phyloP scores from a whole-genome alignment of 2,329 filamentous ascomycete genomes.

The Trematosphaeria pertusa region DNA sequence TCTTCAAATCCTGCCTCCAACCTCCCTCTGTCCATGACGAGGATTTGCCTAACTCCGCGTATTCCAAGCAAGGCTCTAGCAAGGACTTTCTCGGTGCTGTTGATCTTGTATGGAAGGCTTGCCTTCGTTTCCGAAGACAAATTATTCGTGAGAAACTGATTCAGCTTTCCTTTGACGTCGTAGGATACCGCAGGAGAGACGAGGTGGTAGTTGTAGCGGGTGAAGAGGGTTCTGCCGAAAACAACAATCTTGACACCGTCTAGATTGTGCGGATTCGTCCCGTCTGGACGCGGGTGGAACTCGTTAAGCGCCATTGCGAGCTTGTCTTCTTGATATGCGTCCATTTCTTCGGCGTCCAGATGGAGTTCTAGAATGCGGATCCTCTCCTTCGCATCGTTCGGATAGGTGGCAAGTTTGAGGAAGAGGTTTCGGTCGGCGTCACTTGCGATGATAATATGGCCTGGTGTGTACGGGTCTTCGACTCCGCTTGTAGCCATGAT shows the following conservation, averaged over 20 bases:
- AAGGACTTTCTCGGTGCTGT: slow-evolving; percentile 17
- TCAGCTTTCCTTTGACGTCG: slow-evolving; percentile 6
- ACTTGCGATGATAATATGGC: slow-evolving; percentile 3
- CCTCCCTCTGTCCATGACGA: slow-evolving; percentile 11
- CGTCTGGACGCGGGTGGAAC: slow-evolving; percentile 15
- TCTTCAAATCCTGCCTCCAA: slow-evolving; percentile 11
- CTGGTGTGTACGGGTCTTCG: too few species aligned
- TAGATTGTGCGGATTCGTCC: slow-evolving; percentile 15
- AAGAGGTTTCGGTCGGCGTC: neutral
- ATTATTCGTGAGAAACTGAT: slow-evolving; percentile 4
- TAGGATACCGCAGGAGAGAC: slow-evolving; percentile 9
- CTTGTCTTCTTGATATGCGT: slow-evolving; percentile 17
- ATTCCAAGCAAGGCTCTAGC: slow-evolving; percentile 24
- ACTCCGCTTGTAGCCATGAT: too few species aligned
- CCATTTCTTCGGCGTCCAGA: slow-evolving; percentile 13
- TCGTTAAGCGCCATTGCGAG: slow-evolving; percentile 19
- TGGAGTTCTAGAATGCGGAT: slow-evolving; percentile 12
- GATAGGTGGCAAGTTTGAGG: neutral
- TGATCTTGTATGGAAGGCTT: slow-evolving; percentile 9
- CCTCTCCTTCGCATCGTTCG: neutral
- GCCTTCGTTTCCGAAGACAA: slow-evolving; percentile 7
- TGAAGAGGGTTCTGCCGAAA: slow-evolving; percentile 11
- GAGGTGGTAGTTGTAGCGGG: slow-evolving; percentile 13
- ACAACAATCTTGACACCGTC: slow-evolving; percentile 14
- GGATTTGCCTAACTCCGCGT: slow-evolving; percentile 19